Conservation (phyloP, 108 stramenopile species). For the Parietichytrium sp. region DNA sequence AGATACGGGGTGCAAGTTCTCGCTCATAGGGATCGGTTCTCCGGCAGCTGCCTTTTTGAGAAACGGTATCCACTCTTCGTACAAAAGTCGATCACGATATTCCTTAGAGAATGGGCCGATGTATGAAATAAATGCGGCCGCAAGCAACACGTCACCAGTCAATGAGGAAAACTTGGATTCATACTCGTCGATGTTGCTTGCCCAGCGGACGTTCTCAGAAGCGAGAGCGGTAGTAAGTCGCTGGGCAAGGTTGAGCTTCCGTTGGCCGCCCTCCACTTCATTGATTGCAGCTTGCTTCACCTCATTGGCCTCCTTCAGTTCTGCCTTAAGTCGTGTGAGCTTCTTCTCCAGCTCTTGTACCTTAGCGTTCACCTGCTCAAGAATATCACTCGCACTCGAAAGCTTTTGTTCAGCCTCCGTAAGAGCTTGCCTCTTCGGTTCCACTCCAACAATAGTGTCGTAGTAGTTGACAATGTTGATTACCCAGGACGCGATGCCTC, state of each 20-base stretch:
- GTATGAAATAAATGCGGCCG: conserved; percentile 71
- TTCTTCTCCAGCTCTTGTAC: conserved; percentile 57
- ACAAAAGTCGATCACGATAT: conserved; percentile 67
- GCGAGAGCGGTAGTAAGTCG: conserved; percentile 72
- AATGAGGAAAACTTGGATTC: conserved; percentile 62
- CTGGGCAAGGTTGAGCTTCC: conserved; percentile 74
- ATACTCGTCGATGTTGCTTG: conserved; percentile 59
- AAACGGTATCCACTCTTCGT: conserved; percentile 64
- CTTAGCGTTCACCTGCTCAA: conserved; percentile 46
- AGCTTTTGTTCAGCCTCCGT: conserved; percentile 68
- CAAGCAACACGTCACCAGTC: conserved; percentile 75
- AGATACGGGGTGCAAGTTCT: conserved; percentile 43
- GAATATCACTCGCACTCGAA: conserved; percentile 60
- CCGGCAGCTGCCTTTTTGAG: conserved; percentile 47
- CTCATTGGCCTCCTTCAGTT: conserved; percentile 62
- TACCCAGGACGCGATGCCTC: conserved; percentile 72
- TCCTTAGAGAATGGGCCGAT: conserved; percentile 75
- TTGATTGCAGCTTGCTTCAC: conserved; percentile 46
- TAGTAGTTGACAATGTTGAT: conserved; percentile 77
- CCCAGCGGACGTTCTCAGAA: conserved; percentile 80
- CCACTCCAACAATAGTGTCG: conserved; percentile 73
- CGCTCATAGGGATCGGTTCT: conserved; percentile 50
- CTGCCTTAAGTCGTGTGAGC: conserved; percentile 65
- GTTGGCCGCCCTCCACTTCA: conserved; percentile 62
- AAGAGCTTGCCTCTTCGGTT: conserved; percentile 72